Evolutionary conservation across 257 asterid species (phyloP).

Genomic region (Rhazya stricta): DNA sequence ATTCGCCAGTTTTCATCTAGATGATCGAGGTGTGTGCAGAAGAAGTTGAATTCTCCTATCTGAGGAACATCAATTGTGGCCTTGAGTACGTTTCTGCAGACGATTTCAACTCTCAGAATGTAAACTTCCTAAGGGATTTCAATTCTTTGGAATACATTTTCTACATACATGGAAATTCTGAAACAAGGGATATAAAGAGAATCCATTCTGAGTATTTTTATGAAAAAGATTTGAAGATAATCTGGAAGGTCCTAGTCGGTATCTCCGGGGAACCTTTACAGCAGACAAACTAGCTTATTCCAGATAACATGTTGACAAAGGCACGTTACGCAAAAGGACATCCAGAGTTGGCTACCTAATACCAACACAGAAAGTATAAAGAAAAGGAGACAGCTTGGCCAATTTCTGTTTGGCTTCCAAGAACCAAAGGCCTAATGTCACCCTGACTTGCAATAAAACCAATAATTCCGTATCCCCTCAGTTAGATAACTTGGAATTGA

Average conservation of each 20-base stretch:
- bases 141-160: too few relatives aligned
- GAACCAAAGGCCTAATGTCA: background rate
- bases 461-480: background rate
- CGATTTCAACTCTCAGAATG: background rate
- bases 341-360: slow-evolving; percentile 14
- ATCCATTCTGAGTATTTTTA: background rate
- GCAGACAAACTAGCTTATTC: slow-evolving; percentile 8
- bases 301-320: slow-evolving; percentile 10
- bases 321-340: slow-evolving; percentile 2
- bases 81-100: slow-evolving; percentile 81
- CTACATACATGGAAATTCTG: too few relatives aligned
- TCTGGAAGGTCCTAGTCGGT: background rate
- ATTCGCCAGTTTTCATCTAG: slow-evolving; percentile 87
- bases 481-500: background rate
- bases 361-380: background rate
- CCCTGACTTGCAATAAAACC: background rate
- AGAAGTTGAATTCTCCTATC: slow-evolving; percentile 68
- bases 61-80: slow-evolving; percentile 91
- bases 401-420: background rate
- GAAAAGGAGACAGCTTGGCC: slow-evolving; percentile 13
- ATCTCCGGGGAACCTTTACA: background rate
- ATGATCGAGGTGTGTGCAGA: slow-evolving; percentile 83
- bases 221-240: background rate
- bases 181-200: background rate
- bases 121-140: too few relatives aligned